Conservation (phyloP, 805 yeast genomes). For the Danielia reshetovae region DNA sequence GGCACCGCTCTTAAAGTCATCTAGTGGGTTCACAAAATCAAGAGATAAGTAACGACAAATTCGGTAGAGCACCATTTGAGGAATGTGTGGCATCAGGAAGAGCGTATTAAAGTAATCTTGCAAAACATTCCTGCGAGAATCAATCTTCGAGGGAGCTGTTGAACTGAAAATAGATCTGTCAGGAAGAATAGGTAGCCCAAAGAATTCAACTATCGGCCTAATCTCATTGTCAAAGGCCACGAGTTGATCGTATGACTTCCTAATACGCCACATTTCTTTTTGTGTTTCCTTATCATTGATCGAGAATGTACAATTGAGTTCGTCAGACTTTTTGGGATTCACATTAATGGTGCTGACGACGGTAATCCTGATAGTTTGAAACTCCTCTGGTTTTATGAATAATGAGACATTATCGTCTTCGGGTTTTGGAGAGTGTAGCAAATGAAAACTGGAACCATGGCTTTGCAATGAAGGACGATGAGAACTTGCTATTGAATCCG, state of each 20-base stretch:
- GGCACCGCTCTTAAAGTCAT: slow-evolving; percentile 49
- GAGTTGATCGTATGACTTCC: slow-evolving; percentile 62
- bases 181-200: slow-evolving; percentile 62
- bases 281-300: slow-evolving; percentile 57
- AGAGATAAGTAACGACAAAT: slow-evolving; percentile 65
- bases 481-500: slow-evolving; percentile 1
- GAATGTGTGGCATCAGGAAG: slow-evolving; percentile 54
- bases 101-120: slow-evolving; percentile 58
- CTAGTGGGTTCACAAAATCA: slow-evolving; percentile 59
- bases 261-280: slow-evolving; percentile 71
- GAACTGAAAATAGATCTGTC: slow-evolving; percentile 55
- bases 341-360: slow-evolving; percentile 45
- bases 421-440: slow-evolving; percentile 15
- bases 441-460: slow-evolving; percentile 16
- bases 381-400: slow-evolving; percentile 57
- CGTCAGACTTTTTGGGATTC: slow-evolving; percentile 44
- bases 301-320: slow-evolving; percentile 57
- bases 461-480: slow-evolving; percentile 9
- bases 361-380: slow-evolving; percentile 46
- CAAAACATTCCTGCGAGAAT: slow-evolving; percentile 50
- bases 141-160: slow-evolving; percentile 63
- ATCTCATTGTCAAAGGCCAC: slow-evolving; percentile 56
- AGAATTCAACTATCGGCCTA: slow-evolving; percentile 46
- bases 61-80: slow-evolving; percentile 46
- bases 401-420: slow-evolving; percentile 43